phyloP scores from a whole-genome alignment of 1,284 basidiomycete genomes.

The Butyriboletus appendiculatus region DNA sequence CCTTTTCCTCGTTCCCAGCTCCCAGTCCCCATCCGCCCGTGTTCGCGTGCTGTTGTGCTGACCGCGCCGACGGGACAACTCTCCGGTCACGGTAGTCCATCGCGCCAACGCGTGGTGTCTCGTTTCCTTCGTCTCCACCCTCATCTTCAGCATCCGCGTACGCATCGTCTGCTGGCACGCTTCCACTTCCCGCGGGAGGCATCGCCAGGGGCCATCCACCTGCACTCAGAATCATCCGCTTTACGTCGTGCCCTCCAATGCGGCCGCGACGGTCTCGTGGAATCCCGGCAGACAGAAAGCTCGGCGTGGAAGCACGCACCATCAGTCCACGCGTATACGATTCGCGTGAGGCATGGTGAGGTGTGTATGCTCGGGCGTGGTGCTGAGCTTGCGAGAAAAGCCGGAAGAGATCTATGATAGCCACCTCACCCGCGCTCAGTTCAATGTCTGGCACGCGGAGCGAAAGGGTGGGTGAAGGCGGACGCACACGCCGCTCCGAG shows the following conservation, averaged over 20 bases:
- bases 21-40: slow-evolving; percentile 70
- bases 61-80: slow-evolving; percentile 9
- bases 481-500: slow-evolving; percentile 42
- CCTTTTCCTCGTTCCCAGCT: slow-evolving; percentile 51
- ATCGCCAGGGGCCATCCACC: slow-evolving; percentile 17
- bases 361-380: slow-evolving; percentile 40
- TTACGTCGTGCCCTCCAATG: slow-evolving; percentile 55
- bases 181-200: slow-evolving; percentile 1
- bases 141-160: slow-evolving; percentile 31
- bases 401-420: slow-evolving; percentile 62
- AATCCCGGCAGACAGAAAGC: slow-evolving; percentile 67
- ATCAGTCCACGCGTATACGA: slow-evolving; percentile 33
- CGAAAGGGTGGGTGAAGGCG: slow-evolving; percentile 31
- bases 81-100: slow-evolving; percentile 33
- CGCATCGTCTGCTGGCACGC: slow-evolving; percentile 13
- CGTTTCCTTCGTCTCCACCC: slow-evolving; percentile 45
- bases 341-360: slow-evolving; percentile 22
- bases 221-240: slow-evolving; percentile 26
- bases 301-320: slow-evolving; percentile 50
- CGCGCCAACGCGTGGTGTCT: slow-evolving; percentile 51
- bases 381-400: slow-evolving; percentile 39
- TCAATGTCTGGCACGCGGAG: slow-evolving; percentile 32
- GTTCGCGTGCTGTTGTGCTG: slow-evolving; percentile 37
- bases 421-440: slow-evolving; percentile 60
- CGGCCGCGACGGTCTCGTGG: slow-evolving; percentile 77